Evolutionary conservation across 1,139 yeast genomes (phyloP).

Genomic region (Candida sp.): DNA sequence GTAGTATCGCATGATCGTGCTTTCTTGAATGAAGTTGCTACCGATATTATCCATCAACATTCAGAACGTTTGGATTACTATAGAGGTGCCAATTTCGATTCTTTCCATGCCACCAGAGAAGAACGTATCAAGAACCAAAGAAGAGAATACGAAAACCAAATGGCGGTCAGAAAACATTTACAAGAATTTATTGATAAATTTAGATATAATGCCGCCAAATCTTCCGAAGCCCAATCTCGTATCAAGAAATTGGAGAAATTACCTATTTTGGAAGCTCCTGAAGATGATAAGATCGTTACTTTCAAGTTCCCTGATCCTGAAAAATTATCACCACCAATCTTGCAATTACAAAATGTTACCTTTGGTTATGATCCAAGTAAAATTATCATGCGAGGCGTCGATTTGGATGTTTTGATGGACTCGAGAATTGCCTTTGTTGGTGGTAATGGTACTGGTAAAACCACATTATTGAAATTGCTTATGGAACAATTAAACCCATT

Average conservation of each 20-base stretch:
- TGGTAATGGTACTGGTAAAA: slow-evolving; percentile 99
- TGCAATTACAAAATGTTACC: slow-evolving; percentile 81
- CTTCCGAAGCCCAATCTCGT: slow-evolving; percentile 97
- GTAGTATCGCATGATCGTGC: slow-evolving; percentile 98
- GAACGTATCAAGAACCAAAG: slow-evolving; percentile 92
- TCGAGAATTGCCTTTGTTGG: slow-evolving; percentile 97
- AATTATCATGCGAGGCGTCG: slow-evolving; percentile 68
- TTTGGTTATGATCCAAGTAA: slow-evolving; percentile 77
- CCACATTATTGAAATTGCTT: slow-evolving; percentile 82
- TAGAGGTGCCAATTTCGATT: slow-evolving; percentile 91
- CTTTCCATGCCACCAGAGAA: slow-evolving; percentile 90
- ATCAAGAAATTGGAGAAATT: slow-evolving; percentile 93
- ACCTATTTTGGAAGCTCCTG: slow-evolving; percentile 92
- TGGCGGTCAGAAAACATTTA: slow-evolving; percentile 92
- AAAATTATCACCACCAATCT: slow-evolving; percentile 86
- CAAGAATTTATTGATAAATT: slow-evolving; percentile 94
- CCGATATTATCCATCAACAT: slow-evolving; percentile 97
- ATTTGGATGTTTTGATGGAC: slow-evolving; percentile 87
- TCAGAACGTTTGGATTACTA: slow-evolving; percentile 95
- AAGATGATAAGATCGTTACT: slow-evolving; percentile 80
- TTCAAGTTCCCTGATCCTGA: slow-evolving; percentile 97
- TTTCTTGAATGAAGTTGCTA: slow-evolving; percentile 94
- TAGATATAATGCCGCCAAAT: slow-evolving; percentile 95
- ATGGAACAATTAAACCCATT: slow-evolving; percentile 75
- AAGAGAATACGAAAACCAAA: slow-evolving; percentile 94